Evolutionary conservation across 2,329 filamentous ascomycete species (phyloP), one percentile per base, ranked within the genome.

Genomic region (Calonectria pauciramosa): DNA sequence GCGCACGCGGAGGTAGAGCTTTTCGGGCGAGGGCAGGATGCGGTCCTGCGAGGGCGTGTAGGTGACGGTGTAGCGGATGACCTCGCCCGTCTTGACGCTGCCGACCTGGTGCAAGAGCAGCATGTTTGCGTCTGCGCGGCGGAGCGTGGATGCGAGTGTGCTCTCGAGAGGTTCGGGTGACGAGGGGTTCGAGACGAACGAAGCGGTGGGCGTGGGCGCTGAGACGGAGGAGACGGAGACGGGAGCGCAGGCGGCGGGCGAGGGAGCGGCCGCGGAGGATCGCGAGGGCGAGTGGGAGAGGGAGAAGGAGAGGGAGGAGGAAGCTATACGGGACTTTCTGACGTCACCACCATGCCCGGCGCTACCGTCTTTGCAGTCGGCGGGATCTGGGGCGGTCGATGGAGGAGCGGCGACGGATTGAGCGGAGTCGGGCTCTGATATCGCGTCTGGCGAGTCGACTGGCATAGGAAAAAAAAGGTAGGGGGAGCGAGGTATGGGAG

Each of bases 71-170:
- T 93, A 98, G 87, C 97, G 94, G 77, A 98, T 93, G 49, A 98
- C 94, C 87, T 99, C 96, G 83, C 97, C 97, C 78, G 99, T 94
- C 86, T 96, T 98, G 84, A 99, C 94, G 87, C 91, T 95, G 82
- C 97, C 97, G 77, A 94, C 90, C 87, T 99, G 97, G 86, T 98
- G 95, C 75, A 98, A 88, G 83, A 99, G 92, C 78, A 99, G 89
- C 97, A 99, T 99, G 38, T 82, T 75, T 56, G 74, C 71, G 72
- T 51, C 74, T 54, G 65, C 71, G 69, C 56, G 68, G 51, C 72
- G 64, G 64, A 70, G 73, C 52, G 72, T 63, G 63, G 66, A 36
- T 41, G 68, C 70, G 66, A 69, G 70, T 67, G 63, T 28, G 68
- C 52, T 71, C 49, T 66, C 47, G 63, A 68, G 38, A 18, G 64